Evolutionary conservation across 495 filamentous ascomycete genomes (phyloP), one percentile per base, ranked within the genome.

Genomic region (Monascus purpureus): DNA sequence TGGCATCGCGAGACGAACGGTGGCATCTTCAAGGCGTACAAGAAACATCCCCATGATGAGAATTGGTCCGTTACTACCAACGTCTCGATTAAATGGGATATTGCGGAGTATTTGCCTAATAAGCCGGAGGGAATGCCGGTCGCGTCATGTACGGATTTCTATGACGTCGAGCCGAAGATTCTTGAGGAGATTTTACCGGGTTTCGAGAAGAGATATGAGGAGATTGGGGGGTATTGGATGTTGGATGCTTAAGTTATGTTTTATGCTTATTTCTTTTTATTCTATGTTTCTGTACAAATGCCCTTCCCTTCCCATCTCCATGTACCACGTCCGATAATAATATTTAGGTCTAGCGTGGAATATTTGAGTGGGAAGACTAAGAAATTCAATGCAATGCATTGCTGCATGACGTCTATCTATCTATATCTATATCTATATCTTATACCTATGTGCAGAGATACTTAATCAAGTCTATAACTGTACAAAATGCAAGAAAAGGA

Each of bases 191-290:
- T 39, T n/a, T n/a, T 35, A 8, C 37, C 31, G n/a, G 37, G 37
- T 2, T 39, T 39, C 13, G 37, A 39, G 25, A 4, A 23, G 11
- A 34, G 7, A n/a, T 39, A 36, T 22, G 31, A 35, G 19, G 37
- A 39, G 13, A 35, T 35, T n/a, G 37, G 37, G 5, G 37, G 37
- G 6, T 39, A 39, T 17, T 39, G 37, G 37, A 39, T 39, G 37
- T 23, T 39, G 6, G 37, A 39, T 11, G 37, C 35, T 15, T 33
- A 28, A 38, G n/a, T n/a, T n/a, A n/a, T n/a, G n/a, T n/a, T n/a
- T n/a, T n/a, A n/a, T n/a, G n/a, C n/a, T n/a, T n/a, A n/a, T n/a
- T n/a, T n/a, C 22, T 25, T 25, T n/a, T n/a, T 7, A 7, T 25
- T n/a, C 7, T 25, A 25, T n/a, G n/a, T 25, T 7, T 25, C 7